Base-by-base conservation (phyloP, 805 yeast species). In the Nakazawaea holstii region DNA sequence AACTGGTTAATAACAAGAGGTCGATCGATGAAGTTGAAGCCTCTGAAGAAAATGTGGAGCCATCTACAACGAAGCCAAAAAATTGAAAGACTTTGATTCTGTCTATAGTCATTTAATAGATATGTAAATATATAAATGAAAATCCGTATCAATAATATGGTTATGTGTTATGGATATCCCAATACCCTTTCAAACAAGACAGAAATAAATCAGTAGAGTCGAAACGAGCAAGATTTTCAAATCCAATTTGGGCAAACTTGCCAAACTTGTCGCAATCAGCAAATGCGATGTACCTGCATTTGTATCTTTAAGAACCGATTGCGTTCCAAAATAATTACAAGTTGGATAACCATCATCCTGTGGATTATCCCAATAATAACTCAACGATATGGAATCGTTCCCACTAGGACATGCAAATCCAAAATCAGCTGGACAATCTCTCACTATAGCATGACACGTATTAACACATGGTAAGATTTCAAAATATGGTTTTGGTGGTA, bases 391-490 rank as follows among this genome's bases (percentile, higher is more conserved):
- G 3, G 70, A 52, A 0, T 59, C 57, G 32, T 69, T 68, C 9
- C 50, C 44, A 1, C 49, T 55, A 0, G 99, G 98, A 56, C 98
- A 94, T 13, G 64, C 57, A 61, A 92, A 90, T 1, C 79, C 80
- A 57, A 92, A 80, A 29, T 68, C 79, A 0, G 90, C 65, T 1
- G 97, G 97, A 61, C 99, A 92, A 60, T 86, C 85, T 43, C 88
- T 73, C 2, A 84, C 94, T 7, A 94, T 77, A 6, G 81, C 75
- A 52, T 86, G 71, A 63, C 98, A 94, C 52, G 84, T 76, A 57
- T 86, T 82, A 43, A 84, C 73, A 60, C 99, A 92, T 0, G 99
- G 99, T 49, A 88, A 62, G 2, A 94, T 74, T 64, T 92, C 99
- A 55, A 73, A 82, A 64, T 91, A 92, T 26, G 64, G 59, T 10